A percentile compares a stretch with the other conserved stretches of the same genome.
phyloP scores from a whole-genome alignment of 768 basidiomycete genomes.

The Tylopilus balloui region DNA sequence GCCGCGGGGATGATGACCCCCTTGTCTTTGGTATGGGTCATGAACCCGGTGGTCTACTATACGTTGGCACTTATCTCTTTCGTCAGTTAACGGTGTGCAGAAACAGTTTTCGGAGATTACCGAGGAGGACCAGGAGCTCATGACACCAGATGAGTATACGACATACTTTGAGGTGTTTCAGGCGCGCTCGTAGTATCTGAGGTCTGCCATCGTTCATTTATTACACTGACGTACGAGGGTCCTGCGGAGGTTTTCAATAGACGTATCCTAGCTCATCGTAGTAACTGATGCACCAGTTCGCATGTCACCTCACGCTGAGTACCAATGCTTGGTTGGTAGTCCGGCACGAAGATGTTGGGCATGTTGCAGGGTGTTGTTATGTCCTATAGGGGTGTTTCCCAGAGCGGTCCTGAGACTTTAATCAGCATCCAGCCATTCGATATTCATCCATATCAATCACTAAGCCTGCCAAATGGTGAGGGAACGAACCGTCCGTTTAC shows the following conservation, averaged over 20 bases:
- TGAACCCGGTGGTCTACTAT: background rate
- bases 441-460: background rate
- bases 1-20: slow-evolving; percentile 45
- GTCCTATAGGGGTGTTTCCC: slow-evolving; percentile 13
- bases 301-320: background rate
- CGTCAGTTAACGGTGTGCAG: slow-evolving; percentile 66
- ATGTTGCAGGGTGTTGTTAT: background rate
- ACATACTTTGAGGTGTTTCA: slow-evolving; percentile 71
- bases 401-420: slow-evolving; percentile 7
- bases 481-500: background rate
- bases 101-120: slow-evolving; percentile 78
- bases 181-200: slow-evolving; percentile 31
- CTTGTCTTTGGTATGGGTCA: slow-evolving; percentile 57
- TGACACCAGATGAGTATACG: slow-evolving; percentile 92
- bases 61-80: background rate
- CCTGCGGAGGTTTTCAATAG: slow-evolving; percentile 9
- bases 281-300: background rate
- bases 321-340: background rate
- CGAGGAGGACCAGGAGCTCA: slow-evolving; percentile 87
- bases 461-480: slow-evolving; percentile 15
- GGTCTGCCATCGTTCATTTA: background rate
- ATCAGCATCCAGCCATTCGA: slow-evolving; percentile 15
- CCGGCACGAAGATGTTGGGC: too few relatives aligned
- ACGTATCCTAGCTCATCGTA: slow-evolving; percentile 14
- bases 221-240: slow-evolving; percentile 11